Evolutionary conservation across 1,284 basidiomycete genomes (phyloP).

Genomic region (Cryptococcus sp.): DNA sequence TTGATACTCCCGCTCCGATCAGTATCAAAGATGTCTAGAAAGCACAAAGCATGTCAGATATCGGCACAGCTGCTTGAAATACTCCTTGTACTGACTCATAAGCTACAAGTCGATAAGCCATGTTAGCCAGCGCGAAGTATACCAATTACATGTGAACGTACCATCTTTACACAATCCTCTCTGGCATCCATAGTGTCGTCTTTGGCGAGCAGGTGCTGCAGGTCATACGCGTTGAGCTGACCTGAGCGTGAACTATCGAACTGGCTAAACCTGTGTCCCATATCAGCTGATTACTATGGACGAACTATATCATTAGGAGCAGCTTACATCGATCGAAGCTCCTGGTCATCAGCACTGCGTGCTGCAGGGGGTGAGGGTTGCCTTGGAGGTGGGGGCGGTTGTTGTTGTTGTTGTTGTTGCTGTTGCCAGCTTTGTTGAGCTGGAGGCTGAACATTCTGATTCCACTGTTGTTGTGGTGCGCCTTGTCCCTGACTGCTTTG

Average conservation of each 20-base stretch:
- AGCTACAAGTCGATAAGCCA: constrained; percentile 18
- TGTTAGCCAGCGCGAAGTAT: background rate
- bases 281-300: background rate
- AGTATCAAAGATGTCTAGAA: constrained; percentile 52
- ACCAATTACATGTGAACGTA: constrained; percentile 21
- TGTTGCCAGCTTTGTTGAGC: constrained; percentile 8
- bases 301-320: background rate
- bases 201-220: constrained; percentile 49
- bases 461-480: constrained; percentile 11
- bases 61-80: background rate
- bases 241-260: constrained; percentile 48
- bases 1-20: constrained; percentile 52
- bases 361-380: constrained; percentile 18
- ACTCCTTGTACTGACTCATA: constrained; percentile 33
- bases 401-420: constrained; percentile 27
- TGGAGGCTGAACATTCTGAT: background rate
- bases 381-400: constrained; percentile 15
- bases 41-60: constrained; percentile 3
- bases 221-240: constrained; percentile 46
- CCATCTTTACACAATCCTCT: constrained; percentile 55
- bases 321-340: constrained; percentile 42
- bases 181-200: constrained; percentile 51
- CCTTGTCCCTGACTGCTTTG: constrained; percentile 1
- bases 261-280: constrained; percentile 41
- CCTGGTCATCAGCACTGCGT: constrained; percentile 26